Base-by-base conservation (phyloP, 352 stramenopile species). In the Peronospora farinosa region DNA sequence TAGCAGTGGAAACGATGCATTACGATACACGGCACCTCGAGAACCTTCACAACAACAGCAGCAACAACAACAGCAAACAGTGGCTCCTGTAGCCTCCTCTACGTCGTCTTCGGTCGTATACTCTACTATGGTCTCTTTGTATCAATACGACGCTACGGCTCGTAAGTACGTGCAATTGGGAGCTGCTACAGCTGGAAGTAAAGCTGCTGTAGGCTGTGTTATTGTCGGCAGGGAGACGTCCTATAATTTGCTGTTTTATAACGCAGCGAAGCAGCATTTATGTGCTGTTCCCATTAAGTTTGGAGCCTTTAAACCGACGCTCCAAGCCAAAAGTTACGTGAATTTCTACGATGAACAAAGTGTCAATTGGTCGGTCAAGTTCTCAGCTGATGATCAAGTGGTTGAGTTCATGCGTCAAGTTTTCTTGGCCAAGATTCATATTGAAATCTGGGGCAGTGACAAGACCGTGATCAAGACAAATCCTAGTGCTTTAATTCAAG, bases 161-260 rank as follows among this genome's bases (percentile, higher is more conserved):
- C 71, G 73, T 40, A 83, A 78, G 49, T 88, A 91, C 51, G 62
- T 80, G 42, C 74, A 84, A 39, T 55, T 70, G 5, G 67, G 74
- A 9, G 66, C 70, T n/a, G 32, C 58, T 10, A 56, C 65, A 13
- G 63, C 64, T 11, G 49, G 56, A 41, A 60, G 28, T 12, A 76
- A 64, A 32, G 45, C 60, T 0, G 57, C 66, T 5, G 67, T 91
- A 17, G 80, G 80, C 19, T 91, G 80, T 42, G 77, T 88, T 32
- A 68, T 91, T 49, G 73, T 88, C 16, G 80, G 80, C 13, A 68
- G 63, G 39, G 74, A 82, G 28, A 67, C 74, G 13, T 72, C 60
- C 21, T 91, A 88, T 59, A 83, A 76, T 27, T 43, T 91, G 35
- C 60, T 91, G 13, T 80, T 91, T 43, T 91, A 91, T 66, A 85